These are phyloP conservation scores for Guyanaporus albipodus DNA, from an alignment of 768 basidiomycete genomes.

Conservation along the genomic window DNA sequence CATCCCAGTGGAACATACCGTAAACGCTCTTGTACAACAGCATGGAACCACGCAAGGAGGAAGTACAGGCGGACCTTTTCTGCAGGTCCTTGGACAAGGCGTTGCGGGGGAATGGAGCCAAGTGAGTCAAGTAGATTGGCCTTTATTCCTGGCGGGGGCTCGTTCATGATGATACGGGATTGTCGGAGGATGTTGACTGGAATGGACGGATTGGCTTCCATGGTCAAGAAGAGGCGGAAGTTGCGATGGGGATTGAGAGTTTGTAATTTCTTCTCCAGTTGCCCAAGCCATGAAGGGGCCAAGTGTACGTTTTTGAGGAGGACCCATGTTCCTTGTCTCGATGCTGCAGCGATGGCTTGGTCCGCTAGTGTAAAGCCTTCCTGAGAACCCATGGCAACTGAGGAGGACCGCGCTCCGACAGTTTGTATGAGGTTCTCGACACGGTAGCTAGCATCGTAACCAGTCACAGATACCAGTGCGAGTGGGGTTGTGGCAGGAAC, in stretches of 20 bases:
- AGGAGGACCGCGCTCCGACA: constrained; percentile 70
- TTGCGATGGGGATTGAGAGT: constrained; percentile 83
- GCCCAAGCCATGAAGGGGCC: constrained; percentile 92
- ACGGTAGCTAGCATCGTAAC: constrained; percentile 97
- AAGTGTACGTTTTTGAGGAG: constrained; percentile 97
- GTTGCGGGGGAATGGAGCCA: constrained; percentile 62
- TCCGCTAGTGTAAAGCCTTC: constrained; percentile 97
- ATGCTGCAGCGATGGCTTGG: constrained; percentile 90
- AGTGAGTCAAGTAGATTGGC: constrained; percentile 93
- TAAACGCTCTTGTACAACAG: constrained; percentile 93
- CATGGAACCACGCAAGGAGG: constrained; percentile 98
- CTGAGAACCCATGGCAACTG: constrained; percentile 97
- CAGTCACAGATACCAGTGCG: constrained; percentile 88
- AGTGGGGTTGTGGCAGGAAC: constrained; percentile 78
- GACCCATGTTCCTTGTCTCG: constrained; percentile 94
- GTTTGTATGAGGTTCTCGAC: constrained; percentile 85
- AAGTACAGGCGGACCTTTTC: constrained; percentile 94
- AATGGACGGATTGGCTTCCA: constrained; percentile 94
- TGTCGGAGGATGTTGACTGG: constrained; percentile 96
- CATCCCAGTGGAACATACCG: constrained; percentile 96
- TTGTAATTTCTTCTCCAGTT: constrained; percentile 94
- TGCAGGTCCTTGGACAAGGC: constrained; percentile 79
- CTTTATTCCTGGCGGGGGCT: constrained; percentile 95
- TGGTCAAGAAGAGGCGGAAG: constrained; percentile 97
- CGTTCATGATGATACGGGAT: constrained; percentile 97